Evolutionary conservation across 2,329 filamentous ascomycete species (phyloP), one percentile per base, ranked within the genome.

Genomic region (Phyllosticta citriasiana): DNA sequence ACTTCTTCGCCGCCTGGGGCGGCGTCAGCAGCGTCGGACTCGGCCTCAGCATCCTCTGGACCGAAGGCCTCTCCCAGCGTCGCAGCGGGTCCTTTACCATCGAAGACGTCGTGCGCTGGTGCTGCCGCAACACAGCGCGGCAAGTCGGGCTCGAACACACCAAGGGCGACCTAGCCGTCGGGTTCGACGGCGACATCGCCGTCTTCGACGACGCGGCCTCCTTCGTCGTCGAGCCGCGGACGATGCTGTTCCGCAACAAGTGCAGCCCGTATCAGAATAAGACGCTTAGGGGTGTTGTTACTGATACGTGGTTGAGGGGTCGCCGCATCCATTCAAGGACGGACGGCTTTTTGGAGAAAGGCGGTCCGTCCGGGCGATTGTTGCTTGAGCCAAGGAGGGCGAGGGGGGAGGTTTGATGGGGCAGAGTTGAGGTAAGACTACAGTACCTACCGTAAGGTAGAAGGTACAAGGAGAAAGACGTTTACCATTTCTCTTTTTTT

Each of bases 1-100:
- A 97, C 76, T 97, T 99, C 81, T 94, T 97, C 76, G 85, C 88
- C 3, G 92, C 92, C 0, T 99, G 94, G 94, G 94, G 94, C 59
- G 94, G 94, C 14, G 96, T 99, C 69, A 93, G 89, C 3, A 94
- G 89, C 4, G 93, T 99, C 19, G 94, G 94, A 0, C 83, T 99
- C 1, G 94, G 94, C 0, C 81, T 99, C 3, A 90, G 91, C 4
- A 96, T 99, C 65, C 81, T 99, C 5, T 88, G 92, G 85, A 92
- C 90, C 0, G 86, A 91, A 53, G 27, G 82, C 88, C 33, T 40
- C 10, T n/a, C 40, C 14, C 79, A 81, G 88, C 51, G 77, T 83
- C 53, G 72, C 72, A 62, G 14, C 14, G 6, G 40, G 14, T 75
- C 76, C 74, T 77, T 80, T 59, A 79, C 79, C 50, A 78, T 97